Base-by-base conservation (phyloP, 2,329 filamentous ascomycete species). In the Ceratocystiopsis sp. region DNA sequence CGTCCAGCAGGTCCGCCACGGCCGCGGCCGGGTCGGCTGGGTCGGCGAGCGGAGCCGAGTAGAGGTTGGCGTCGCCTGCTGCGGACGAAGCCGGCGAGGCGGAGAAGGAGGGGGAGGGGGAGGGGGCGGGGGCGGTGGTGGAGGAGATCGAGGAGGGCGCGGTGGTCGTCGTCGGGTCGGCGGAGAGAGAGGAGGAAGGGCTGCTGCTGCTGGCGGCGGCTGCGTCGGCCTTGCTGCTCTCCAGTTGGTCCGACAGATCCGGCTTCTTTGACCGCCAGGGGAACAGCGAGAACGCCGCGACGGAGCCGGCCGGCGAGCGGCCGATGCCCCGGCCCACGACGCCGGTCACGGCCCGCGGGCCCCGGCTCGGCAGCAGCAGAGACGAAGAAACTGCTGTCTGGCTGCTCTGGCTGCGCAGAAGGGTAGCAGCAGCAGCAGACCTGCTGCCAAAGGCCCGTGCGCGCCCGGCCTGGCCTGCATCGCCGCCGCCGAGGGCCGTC, bases 1-100 rank as follows among this genome's bases (percentile, higher is more conserved):
- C 54, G 40, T 59, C 57, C 41, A 61, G 56, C 25, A 62, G 40
- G 34, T 56, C 50, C 38, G 40, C 13, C 5, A 50, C 19, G 2
- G 18, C 40, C 3, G 39, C 42, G 25, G 45, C 44, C 34, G 44
- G 41, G 19, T 46, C 42, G 25, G 45, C 44, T 32, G 44, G 41
- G 19, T 46, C 37, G 4, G 50, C 29, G 44, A 39, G 25, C 25
- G 50, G 42, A 8, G 25, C 9, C 25, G 25, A 29, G 25, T 29
- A 29, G 25, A 29, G 10, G 9, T 29, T 11, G 25, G 25, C 10
- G 25, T 29, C 25, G 18, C 48, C 38, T 60, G 41, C 38, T 21
- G 45, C 18, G 9, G 44, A 38, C 6, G 25, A 29, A 11, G 25
- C 6, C 6, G 25, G 10, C 6, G 25, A 29, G 10, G 25, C 6